Evolutionary conservation across 306 rosid genomes (phyloP).

Genomic region (Trichosanthes cucumerina): DNA sequence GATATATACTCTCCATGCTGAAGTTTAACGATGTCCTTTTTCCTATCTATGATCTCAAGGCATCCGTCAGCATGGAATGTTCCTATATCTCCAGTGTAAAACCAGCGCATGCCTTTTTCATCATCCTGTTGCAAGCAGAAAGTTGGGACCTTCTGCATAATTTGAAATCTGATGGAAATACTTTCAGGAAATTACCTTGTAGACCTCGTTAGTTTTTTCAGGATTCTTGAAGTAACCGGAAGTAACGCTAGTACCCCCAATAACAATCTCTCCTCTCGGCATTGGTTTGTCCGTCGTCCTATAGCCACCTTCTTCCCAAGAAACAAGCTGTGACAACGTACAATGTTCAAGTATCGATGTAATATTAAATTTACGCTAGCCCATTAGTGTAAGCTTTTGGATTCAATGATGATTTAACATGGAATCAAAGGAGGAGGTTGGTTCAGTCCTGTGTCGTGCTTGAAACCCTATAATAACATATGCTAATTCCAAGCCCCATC

Average conservation of each 20-base stretch:
- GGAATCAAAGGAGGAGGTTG: not conserved
- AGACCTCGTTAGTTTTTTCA: constrained; percentile 75
- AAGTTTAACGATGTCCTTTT: constrained; percentile 91
- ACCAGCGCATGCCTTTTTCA: constrained; percentile 80
- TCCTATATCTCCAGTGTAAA: constrained; percentile 78
- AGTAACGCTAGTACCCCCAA: constrained; percentile 70
- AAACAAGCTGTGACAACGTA: constrained; percentile 53
- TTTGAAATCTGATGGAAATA: not conserved
- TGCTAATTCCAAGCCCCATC: not conserved
- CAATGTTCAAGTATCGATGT: not conserved
- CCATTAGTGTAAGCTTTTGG: not conserved
- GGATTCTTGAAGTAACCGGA: constrained; percentile 83
- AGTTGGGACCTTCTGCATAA: not conserved
- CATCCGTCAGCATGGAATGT: constrained; percentile 80
- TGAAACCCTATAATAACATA: not conserved
- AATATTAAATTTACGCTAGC: not conserved
- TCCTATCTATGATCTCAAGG: constrained; percentile 87
- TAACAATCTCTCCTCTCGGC: constrained; percentile 87
- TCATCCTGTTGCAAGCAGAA: constrained; percentile 39
- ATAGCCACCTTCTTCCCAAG: constrained; percentile 95
- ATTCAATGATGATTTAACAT: not conserved
- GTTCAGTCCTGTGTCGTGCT: not conserved
- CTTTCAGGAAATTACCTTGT: constrained; percentile 42
- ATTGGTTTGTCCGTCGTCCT: constrained; percentile 71
- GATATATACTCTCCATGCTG: constrained; percentile 94